A percentile compares a stretch with the other conserved stretches of the same genome.
These are phyloP conservation scores for Blastobotrys terrestris DNA, from an alignment of 805 yeast species.

Conservation along the genomic window DNA sequence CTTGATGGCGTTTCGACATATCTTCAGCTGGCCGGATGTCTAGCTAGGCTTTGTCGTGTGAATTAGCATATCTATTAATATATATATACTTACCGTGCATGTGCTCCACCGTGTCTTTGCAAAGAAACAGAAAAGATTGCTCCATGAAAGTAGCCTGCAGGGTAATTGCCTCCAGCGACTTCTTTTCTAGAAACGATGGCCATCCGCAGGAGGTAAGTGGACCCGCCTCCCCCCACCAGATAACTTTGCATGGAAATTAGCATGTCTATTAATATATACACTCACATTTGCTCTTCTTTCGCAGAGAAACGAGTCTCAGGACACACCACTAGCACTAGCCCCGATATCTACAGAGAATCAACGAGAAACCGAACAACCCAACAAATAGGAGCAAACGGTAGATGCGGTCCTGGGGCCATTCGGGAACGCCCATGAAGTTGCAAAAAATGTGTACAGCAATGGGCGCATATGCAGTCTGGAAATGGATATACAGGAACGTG, in stretches of 20 bases:
- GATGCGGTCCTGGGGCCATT: slow-evolving; percentile 10
- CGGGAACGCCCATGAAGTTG: slow-evolving; percentile 66
- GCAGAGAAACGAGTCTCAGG: no score
- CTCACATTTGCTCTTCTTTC: no score
- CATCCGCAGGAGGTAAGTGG: no score
- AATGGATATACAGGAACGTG: slow-evolving; percentile 46
- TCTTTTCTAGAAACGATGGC: no score
- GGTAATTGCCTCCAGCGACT: no score
- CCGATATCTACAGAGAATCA: neutral
- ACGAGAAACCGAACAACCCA: slow-evolving; percentile 40
- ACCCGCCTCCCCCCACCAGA: no score
- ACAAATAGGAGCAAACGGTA: slow-evolving; percentile 32
- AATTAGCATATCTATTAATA: neutral
- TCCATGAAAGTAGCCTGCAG: slow-evolving; percentile 1
- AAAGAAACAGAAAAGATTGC: neutral
- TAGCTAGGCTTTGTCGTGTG: slow-evolving; percentile 44
- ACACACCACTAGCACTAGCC: no score
- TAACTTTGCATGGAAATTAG: no score
- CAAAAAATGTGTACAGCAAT: slow-evolving; percentile 59
- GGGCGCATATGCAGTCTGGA: slow-evolving; percentile 51
- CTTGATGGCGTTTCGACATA: slow-evolving; percentile 89
- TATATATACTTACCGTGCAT: slow-evolving; percentile 3
- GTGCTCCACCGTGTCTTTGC: no score
- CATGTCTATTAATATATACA: no score
- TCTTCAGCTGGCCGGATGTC: slow-evolving; percentile 77